Evolutionary conservation across 2,329 filamentous ascomycete species (phyloP), one percentile per base, ranked within the genome.

Genomic region (Xylariomycetidae sp.): DNA sequence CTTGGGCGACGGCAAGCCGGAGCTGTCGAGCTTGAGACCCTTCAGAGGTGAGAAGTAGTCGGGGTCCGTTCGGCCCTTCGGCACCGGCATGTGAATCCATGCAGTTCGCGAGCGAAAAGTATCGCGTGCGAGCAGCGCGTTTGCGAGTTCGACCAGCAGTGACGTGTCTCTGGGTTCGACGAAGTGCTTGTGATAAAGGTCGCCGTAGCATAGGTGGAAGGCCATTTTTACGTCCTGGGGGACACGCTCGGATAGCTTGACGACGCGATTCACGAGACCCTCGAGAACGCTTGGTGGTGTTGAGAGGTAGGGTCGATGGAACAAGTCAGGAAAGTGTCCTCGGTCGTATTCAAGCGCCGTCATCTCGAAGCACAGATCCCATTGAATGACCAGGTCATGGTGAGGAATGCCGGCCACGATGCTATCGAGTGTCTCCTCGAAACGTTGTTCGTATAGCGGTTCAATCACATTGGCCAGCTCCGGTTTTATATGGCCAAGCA

Each of bases 81-180:
- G 48, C 22, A 51, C 48, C 8, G 48, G 48, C 22, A 49, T n/a
- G 34, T 51, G 46, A 40, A 51, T 45, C 46, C 46, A 49, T 40
- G 43, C 40, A 11, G 43, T 45, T 25, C 45, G 40, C 22, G 34
- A 10, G 27, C 34, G 32, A 12, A 51, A 14, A 25, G 31, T 45
- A 22, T 46, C 31, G 27, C 22, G 37, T 10, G 40, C 42, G 12
- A 51, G 40, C 17, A 51, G 34, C 16, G 48, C 41, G 34, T 49
- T 49, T 25, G 48, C 43, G 27, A 48, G 30, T 18, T 36, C 27
- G 16, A 46, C 39, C 18, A 46, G 20, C 15, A 48, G 42, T 17
- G 42, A 38, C 16, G 42, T 43, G 30, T 47, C 42, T 17, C 36
- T 17, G 13, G 46, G 46, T 25, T 51, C 45, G 14, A 51, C 29